These are phyloP conservation scores for Pseudopediastrum boryanum DNA, from an alignment of 139 green algal genomes.

Conservation along the genomic window DNA sequence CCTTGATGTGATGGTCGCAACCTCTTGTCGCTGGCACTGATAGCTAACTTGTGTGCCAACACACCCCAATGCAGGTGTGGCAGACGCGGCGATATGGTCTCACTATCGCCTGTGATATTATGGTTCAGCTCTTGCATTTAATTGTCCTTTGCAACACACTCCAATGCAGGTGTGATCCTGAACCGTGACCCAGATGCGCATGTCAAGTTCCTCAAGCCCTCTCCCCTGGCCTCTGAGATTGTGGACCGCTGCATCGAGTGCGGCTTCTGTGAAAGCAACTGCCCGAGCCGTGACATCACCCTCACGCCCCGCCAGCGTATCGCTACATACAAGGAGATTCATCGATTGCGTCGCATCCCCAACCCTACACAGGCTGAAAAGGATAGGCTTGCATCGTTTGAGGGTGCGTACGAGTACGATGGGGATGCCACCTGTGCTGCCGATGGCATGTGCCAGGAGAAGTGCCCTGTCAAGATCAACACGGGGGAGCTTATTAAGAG, in stretches of 20 bases:
- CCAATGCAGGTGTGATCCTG: constrained; percentile 45
- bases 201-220: constrained; percentile 91
- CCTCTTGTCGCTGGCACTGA: too few species aligned
- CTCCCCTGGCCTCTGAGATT: constrained; percentile 73
- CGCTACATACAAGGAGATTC: constrained; percentile 90
- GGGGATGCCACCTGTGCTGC: constrained; percentile 92
- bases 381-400: constrained; percentile 41
- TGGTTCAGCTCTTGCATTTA: too few species aligned
- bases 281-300: constrained; percentile 89
- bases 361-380: constrained; percentile 60
- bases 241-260: constrained; percentile 96
- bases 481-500: constrained; percentile 69
- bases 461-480: constrained; percentile 99
- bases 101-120: too few species aligned
- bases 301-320: constrained; percentile 96
- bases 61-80: too few species aligned
- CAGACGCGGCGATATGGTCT: too few species aligned
- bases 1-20: too few species aligned
- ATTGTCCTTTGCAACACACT: neutral
- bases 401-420: constrained; percentile 58
- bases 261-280: constrained; percentile 98
- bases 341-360: constrained; percentile 64
- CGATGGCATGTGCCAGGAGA: constrained; percentile 98
- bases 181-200: constrained; percentile 82
- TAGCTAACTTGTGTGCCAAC: too few species aligned